Base-by-base conservation (phyloP, 768 basidiomycete genomes). In the Hygrophorus pudorinus region DNA sequence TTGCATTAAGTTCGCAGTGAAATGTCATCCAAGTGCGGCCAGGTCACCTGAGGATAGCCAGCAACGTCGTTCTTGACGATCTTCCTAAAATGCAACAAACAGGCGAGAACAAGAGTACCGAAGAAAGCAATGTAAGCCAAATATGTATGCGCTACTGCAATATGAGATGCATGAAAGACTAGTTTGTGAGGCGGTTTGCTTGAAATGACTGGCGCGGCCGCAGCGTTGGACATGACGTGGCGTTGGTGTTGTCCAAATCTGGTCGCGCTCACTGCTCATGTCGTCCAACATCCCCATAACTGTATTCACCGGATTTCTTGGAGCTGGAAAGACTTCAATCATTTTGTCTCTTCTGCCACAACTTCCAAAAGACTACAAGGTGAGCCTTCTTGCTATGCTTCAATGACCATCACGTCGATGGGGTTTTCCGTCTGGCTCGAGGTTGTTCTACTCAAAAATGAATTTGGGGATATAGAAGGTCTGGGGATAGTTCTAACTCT, bases 401-500 rank as follows among this genome's bases (percentile, higher is more conserved):
- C 7, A 24, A 24, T 24, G 24, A 24, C 7, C 24, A 24, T 3
- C 24, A 24, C 3, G 24, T 24, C 7, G 24, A 24, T 24, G 3
- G 24, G n/a, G n/a, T n/a, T n/a, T n/a, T 24, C 7, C 24, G 24
- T 24, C 24, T 24, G 4, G 3, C 7, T 24, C 24, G 7, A 24
- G 24, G 24, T 24, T 27, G 90, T 92, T 5, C 65, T 97, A 31
- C 72, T 97, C 50, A 97, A 97, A 69, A 97, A 97, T 65, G 93
- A 97, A 60, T 96, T 90, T 55, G 93, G 93, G 13, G 91, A 97
- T 66, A 73, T 94, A 10, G 78, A 93, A 75, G 88, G 88, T 84
- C 29, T 21, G 61, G 41, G 16, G 5, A 4, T 11, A 16, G 14
- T 24, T 18, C 30, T 3, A 2, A 1, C 5, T 12, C 24, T 20